Percentiles rank a stretch among this genome's conserved stretches.
phyloP scores from a whole-genome alignment of 768 basidiomycete genomes.

The Pulveroboletus frians region DNA sequence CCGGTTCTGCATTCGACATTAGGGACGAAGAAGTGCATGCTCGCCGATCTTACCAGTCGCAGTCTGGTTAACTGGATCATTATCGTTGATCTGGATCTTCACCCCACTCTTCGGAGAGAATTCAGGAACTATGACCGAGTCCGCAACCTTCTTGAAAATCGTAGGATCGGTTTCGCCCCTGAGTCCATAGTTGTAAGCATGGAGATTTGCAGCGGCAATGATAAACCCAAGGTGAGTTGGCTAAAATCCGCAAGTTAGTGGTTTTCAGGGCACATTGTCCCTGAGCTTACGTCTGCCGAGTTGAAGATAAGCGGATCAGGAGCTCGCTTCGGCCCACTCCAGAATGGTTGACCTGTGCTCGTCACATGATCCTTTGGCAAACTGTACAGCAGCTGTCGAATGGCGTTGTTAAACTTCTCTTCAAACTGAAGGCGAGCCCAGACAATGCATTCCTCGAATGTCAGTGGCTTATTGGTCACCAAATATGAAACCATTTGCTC shows the following conservation, averaged over 20 bases:
- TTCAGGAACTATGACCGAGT: conserved; percentile 79
- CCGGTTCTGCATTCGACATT: conserved; percentile 34
- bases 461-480: conserved; percentile 87
- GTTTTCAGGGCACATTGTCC: conserved; percentile 1
- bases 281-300: conserved; percentile 68
- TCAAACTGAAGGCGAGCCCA: conserved; percentile 98
- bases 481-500: conserved; percentile 86
- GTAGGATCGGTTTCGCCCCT: conserved; percentile 79
- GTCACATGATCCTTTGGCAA: conserved; percentile 92
- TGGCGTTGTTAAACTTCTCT: conserved; percentile 87
- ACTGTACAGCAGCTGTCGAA: conserved; percentile 88
- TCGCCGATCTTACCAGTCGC: conserved; percentile 18
- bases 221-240: conserved; percentile 83
- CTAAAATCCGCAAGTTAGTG: conserved; percentile 37
- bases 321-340: conserved; percentile 97
- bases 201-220: conserved; percentile 90
- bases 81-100: conserved; percentile 90
- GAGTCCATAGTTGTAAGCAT: conserved; percentile 96
- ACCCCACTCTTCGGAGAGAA: conserved; percentile 92
- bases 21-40: conserved; percentile 1
- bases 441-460: conserved; percentile 94
- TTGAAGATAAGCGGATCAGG: conserved; percentile 88
- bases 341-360: conserved; percentile 92
- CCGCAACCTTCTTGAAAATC: conserved; percentile 79
- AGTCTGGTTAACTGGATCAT: conserved; percentile 71